Conservation (phyloP, 495 filamentous ascomycete species). For the Parmelia sp. region DNA sequence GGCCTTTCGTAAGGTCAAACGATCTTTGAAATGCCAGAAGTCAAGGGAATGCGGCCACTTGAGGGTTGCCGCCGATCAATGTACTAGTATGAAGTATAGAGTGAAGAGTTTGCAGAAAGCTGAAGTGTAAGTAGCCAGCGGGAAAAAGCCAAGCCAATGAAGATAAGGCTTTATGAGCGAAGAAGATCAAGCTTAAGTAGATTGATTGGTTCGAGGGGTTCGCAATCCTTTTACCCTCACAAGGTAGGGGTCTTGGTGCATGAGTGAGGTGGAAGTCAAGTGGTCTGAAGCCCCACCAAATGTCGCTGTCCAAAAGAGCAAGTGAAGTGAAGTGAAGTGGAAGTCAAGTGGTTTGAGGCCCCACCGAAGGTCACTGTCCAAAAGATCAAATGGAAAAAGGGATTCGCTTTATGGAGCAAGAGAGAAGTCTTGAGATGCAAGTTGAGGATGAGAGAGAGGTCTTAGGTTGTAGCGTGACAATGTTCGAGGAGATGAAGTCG, state of each 20-base stretch:
- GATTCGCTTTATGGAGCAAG: neutral
- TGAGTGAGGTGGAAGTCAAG: too few species aligned
- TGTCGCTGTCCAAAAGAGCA: neutral
- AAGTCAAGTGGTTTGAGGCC: too few species aligned
- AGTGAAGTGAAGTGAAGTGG: neutral
- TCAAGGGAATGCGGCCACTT: neutral
- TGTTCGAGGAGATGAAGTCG: neutral
- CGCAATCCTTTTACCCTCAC: neutral
- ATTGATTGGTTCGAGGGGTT: neutral
- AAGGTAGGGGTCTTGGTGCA: too few species aligned
- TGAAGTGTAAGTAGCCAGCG: neutral
- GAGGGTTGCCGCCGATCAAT: neutral
- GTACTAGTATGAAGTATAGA: too few species aligned
- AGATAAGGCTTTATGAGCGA: neutral
- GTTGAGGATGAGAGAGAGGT: too few species aligned
- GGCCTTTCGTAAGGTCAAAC: neutral
- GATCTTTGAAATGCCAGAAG: neutral
- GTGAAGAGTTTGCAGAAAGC: neutral
- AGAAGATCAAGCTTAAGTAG: neutral
- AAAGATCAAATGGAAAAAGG: neutral
- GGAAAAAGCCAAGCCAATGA: neutral
- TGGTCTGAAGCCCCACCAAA: too few species aligned
- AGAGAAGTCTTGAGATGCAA: too few species aligned
- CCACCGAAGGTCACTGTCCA: neutral
- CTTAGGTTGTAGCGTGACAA: neutral